A percentile compares a stretch with the other conserved stretches of the same genome.
Evolutionary conservation across 2,329 filamentous ascomycete genomes (phyloP).

Genomic region (Sarocladiaceae sp.): DNA sequence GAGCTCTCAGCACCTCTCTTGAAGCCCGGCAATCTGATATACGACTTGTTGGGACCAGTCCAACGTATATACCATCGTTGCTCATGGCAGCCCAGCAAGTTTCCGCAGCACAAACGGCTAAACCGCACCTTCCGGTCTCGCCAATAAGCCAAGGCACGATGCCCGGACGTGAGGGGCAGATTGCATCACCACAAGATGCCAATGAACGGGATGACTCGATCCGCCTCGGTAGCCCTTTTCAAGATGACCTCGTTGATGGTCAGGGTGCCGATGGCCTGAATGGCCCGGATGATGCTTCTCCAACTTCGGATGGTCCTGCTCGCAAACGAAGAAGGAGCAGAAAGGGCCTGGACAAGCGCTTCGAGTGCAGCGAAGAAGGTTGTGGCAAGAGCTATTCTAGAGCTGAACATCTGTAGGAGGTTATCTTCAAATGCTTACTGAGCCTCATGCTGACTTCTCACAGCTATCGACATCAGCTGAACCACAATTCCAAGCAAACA

Average conservation of each 20-base stretch:
- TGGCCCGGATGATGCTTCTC: constrained; percentile 41
- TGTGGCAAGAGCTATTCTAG: constrained; percentile 96
- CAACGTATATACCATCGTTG: too few relatives aligned
- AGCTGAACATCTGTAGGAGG: constrained; percentile 81
- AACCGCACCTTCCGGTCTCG: constrained; percentile 4
- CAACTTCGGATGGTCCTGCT: constrained; percentile 48
- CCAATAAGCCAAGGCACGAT: constrained; percentile 20
- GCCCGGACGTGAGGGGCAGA: constrained; percentile 14
- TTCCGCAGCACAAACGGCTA: constrained; percentile 8
- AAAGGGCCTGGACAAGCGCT: constrained; percentile 76
- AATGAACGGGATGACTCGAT: constrained; percentile 22
- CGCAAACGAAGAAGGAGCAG: constrained; percentile 66
- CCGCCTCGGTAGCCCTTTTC: constrained; percentile 1
- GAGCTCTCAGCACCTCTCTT: neutral
- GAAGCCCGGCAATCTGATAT: neutral
- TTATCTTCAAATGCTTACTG: constrained; percentile 7
- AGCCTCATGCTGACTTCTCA: constrained; percentile 13
- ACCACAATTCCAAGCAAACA: constrained; percentile 93
- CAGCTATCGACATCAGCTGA: constrained; percentile 85
- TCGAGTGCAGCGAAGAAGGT: constrained; percentile 77
- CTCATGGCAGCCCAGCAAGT: neutral
- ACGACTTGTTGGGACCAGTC: neutral
- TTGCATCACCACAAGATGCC: constrained; percentile 21
- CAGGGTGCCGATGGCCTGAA: constrained; percentile 10
- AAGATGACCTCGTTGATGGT: neutral